Base-by-base conservation (phyloP, 1,284 basidiomycete species). In the Ustilago lituana region DNA sequence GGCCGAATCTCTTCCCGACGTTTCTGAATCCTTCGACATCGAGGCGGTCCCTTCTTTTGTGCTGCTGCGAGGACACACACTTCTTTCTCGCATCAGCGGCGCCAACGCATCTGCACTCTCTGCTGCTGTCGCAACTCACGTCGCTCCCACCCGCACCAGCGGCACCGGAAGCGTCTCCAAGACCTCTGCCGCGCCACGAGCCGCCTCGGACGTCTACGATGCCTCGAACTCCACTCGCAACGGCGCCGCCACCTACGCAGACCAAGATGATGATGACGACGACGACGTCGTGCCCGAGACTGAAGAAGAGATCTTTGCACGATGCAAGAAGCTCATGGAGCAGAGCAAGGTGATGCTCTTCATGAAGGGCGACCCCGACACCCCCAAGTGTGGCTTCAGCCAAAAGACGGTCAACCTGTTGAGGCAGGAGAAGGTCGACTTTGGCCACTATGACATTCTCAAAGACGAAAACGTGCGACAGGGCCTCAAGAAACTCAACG, bases 321-420 rank as follows among this genome's bases (percentile, higher is more conserved):
- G 92, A 49, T 87, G 93, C 81, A 84, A 83, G 26, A 75, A 69
- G 43, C 82, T 91, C 84, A 91, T 91, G 91, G 85, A 85, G 71
- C 84, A 85, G 76, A 84, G 84, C 75, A 85, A 85, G 66, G 86
- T 97, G 44, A 88, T 98, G 54, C 84, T 98, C 56, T 98, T 98
- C 87, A 98, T 98, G 94, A 98, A 98, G 84, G 96, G 95, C 20
- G 90, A 89, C 67, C 92, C 92, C 0, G 88, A 90, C 41, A 85
- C 87, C 23, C 96, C 83, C 37, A 29, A 77, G 39, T 84, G 95
- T 74, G 96, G 90, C 9, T 91, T 91, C 83, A 89, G 88, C 45
- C 85, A 89, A 36, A 86, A 89, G 83, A 89, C 89, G 12, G 88
- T 90, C 46, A 87, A 84, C 12, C 82, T 91, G 24, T 83, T 91